phyloP scores from a whole-genome alignment of 805 yeast species.

The Groenewaldozyma tartarivorans region DNA sequence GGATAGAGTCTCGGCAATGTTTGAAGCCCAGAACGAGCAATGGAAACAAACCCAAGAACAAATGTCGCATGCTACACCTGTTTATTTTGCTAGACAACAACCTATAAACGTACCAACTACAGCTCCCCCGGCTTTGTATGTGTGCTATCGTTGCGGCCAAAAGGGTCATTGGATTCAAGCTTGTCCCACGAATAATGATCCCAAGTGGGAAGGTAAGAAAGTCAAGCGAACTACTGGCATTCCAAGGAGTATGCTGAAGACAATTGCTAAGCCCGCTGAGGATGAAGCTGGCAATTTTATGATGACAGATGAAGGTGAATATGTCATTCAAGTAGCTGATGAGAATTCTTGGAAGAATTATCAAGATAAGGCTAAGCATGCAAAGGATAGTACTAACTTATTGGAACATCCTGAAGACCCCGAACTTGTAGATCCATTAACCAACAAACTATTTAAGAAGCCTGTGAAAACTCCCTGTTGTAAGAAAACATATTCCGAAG shows the following conservation, averaged over 20 bases:
- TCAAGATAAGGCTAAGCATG: constrained; percentile 49
- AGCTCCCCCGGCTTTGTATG: constrained; percentile 89
- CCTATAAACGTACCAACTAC: constrained; percentile 41
- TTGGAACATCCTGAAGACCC: constrained; percentile 47
- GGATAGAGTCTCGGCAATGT: constrained; percentile 82
- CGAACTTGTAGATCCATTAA: constrained; percentile 61
- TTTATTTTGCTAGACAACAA: constrained; percentile 40
- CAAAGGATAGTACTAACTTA: constrained; percentile 26
- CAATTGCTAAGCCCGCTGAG: constrained; percentile 72
- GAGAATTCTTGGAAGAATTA: constrained; percentile 80
- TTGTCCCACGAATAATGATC: constrained; percentile 91
- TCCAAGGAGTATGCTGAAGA: constrained; percentile 83
- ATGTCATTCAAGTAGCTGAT: constrained; percentile 94
- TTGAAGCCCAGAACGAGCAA: constrained; percentile 83
- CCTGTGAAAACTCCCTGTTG: constrained; percentile 87
- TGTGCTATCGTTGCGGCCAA: constrained; percentile 93
- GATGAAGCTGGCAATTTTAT: constrained; percentile 50
- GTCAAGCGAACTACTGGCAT: constrained; percentile 94
- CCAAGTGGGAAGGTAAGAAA: constrained; percentile 85
- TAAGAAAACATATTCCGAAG: constrained; percentile 45
- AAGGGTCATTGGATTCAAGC: constrained; percentile 94
- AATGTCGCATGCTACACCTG: constrained; percentile 77
- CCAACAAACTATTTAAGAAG: constrained; percentile 49
- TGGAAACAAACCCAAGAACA: constrained; percentile 94
- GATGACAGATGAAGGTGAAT: constrained; percentile 91